Percentiles rank a stretch among this genome's conserved stretches.
Evolutionary conservation across 2,329 filamentous ascomycete species (phyloP).

Genomic region (Colletotrichum lentis): DNA sequence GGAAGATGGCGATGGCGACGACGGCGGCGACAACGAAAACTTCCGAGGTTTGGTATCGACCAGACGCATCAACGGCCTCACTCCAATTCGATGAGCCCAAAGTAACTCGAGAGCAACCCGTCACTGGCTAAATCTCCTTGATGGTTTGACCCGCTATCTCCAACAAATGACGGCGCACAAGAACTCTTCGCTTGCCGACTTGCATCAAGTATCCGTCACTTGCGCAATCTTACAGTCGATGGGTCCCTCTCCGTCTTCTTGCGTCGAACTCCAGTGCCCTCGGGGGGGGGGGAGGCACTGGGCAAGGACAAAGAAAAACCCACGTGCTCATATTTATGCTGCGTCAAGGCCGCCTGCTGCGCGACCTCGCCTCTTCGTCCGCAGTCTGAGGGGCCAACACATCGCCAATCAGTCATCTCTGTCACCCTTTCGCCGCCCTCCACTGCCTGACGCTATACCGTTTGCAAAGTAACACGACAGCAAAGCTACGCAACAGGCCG

Average conservation of each 20-base stretch:
- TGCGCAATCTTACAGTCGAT: conserved; percentile 22
- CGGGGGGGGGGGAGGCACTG: background rate
- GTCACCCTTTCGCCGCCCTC: conserved; percentile 5
- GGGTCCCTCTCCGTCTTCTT: conserved; percentile 4
- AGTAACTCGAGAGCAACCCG: background rate
- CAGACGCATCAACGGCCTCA: background rate
- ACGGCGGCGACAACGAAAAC: background rate
- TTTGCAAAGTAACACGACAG: conserved; percentile 31
- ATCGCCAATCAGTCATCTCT: conserved; percentile 19
- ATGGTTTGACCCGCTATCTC: background rate
- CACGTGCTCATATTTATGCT: conserved; percentile 26
- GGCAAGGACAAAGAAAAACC: conserved; percentile 17
- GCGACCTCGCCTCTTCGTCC: conserved; percentile 18
- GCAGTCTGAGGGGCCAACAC: conserved; percentile 17
- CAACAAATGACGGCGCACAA: background rate
- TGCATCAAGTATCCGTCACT: conserved; percentile 11
- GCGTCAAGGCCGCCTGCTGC: conserved; percentile 11
- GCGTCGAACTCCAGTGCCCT: conserved; percentile 8
- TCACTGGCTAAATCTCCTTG: conserved; percentile 4
- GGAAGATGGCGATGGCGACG: background rate
- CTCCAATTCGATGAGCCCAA: background rate
- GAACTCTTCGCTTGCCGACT: conserved; percentile 6
- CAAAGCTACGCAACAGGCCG: conserved; percentile 8
- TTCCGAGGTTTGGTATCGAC: background rate
- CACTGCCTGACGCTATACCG: conserved; percentile 23